phyloP scores from a whole-genome alignment of 768 basidiomycete species.

The Hypholoma fasciculare region DNA sequence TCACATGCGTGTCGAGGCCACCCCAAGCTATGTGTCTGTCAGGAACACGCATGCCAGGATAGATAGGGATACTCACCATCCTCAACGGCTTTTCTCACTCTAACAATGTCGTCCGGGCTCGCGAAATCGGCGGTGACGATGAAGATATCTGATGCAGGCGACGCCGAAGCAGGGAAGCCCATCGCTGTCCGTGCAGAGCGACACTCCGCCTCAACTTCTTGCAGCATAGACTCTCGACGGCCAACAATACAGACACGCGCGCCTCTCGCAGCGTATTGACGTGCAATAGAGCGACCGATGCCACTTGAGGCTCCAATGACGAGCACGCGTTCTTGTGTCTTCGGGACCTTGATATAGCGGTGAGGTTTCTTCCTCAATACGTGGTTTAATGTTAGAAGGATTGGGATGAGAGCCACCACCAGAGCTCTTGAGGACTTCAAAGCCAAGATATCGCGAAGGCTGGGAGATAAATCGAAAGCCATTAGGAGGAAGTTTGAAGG shows the following conservation, averaged over 20 bases:
- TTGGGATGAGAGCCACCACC: constrained; percentile 23
- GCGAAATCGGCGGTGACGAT: constrained; percentile 64
- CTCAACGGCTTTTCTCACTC: constrained; percentile 51
- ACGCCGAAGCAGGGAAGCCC: constrained; percentile 14
- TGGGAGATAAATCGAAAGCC: neutral
- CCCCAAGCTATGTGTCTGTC: constrained; percentile 58
- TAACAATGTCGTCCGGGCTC: constrained; percentile 64
- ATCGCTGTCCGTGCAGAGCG: constrained; percentile 17
- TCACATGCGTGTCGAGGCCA: constrained; percentile 80
- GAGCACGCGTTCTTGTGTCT: constrained; percentile 67
- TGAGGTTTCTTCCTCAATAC: constrained; percentile 17
- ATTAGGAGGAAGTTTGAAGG: neutral
- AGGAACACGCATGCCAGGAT: neutral
- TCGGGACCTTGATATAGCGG: constrained; percentile 38
- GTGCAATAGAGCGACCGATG: constrained; percentile 72
- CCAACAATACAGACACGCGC: constrained; percentile 77
- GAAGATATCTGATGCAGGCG: constrained; percentile 34
- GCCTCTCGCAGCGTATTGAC: constrained; percentile 71
- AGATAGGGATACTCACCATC: constrained; percentile 42
- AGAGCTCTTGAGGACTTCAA: neutral
- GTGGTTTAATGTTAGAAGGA: constrained; percentile 21
- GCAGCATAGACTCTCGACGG: constrained; percentile 53
- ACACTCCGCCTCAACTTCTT: constrained; percentile 66
- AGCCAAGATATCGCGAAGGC: neutral
- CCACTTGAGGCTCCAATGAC: constrained; percentile 86